These are phyloP conservation scores for Neospora caninum DNA, from an alignment of 169 alveolate species.

Conservation along the genomic window DNA sequence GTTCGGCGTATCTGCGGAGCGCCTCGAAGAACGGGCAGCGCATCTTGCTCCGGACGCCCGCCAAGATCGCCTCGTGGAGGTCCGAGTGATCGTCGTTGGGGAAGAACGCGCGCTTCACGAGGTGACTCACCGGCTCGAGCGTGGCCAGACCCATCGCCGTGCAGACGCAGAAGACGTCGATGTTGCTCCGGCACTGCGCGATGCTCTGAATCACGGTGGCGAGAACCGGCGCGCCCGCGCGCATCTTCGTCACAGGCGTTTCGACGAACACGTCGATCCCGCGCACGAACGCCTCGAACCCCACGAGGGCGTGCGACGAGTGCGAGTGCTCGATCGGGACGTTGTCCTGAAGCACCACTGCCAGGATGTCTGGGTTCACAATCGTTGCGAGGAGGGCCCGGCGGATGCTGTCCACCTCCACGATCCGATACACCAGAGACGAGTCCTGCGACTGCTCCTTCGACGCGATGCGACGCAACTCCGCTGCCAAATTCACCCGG, in stretches of 20 bases:
- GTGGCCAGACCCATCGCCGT: constrained; percentile 72
- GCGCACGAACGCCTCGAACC: constrained; percentile 70
- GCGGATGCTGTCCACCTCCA: constrained; percentile 73
- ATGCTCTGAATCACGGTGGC: constrained; percentile 67
- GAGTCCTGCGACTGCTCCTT: constrained; percentile 31
- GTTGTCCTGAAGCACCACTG: constrained; percentile 76
- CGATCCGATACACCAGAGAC: constrained; percentile 67
- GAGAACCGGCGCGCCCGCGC: constrained; percentile 66
- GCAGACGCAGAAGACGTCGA: constrained; percentile 78
- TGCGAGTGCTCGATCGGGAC: constrained; percentile 66
- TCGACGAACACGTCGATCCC: constrained; percentile 74
- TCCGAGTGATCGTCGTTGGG: constrained; percentile 77
- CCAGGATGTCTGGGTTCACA: constrained; percentile 74
- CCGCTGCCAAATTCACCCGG: constrained; percentile 44
- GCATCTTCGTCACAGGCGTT: constrained; percentile 72
- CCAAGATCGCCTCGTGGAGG: constrained; percentile 76
- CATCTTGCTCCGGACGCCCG: constrained; percentile 72
- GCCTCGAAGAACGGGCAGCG: constrained; percentile 77
- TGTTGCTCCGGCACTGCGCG: constrained; percentile 70
- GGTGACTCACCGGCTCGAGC: constrained; percentile 67
- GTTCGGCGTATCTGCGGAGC: constrained; percentile 73
- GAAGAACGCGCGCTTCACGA: constrained; percentile 71
- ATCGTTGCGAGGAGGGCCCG: constrained; percentile 75
- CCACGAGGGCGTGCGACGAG: constrained; percentile 2
- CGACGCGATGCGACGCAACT: constrained; percentile 36